Conservation (phyloP, 164 flowering plant species). For the Brasenia schreberi region DNA sequence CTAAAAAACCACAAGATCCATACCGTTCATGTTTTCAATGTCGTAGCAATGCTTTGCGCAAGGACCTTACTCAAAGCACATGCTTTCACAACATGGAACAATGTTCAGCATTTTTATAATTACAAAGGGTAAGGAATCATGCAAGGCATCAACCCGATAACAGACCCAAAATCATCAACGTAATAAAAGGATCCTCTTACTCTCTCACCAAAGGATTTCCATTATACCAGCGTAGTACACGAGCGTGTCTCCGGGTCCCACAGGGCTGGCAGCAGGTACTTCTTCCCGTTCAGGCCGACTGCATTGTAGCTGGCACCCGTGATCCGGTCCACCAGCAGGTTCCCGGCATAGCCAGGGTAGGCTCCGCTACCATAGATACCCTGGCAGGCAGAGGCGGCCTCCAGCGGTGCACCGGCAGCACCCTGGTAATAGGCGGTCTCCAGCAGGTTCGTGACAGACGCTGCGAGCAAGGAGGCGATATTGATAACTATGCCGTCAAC, state of each 20-base stretch:
- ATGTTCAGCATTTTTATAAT: too few relatives aligned
- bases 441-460: constrained; percentile 13
- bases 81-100: too few relatives aligned
- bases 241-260: constrained; percentile 15
- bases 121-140: too few relatives aligned
- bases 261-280: constrained; percentile 13
- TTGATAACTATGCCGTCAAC: constrained; percentile 16
- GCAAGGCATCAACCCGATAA: too few relatives aligned
- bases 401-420: constrained; percentile 6
- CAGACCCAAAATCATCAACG: too few relatives aligned
- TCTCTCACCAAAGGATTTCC: too few relatives aligned
- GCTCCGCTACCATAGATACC: constrained; percentile 20
- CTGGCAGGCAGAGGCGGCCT: constrained; percentile 10
- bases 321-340: constrained; percentile 9
- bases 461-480: constrained; percentile 12
- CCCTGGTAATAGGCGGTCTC: constrained; percentile 10
- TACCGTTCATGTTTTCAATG: too few relatives aligned
- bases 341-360: constrained; percentile 20
- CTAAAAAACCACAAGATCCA: too few relatives aligned
- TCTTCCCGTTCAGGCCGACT: constrained; percentile 17
- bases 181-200: too few relatives aligned
- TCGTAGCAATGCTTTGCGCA: too few relatives aligned
- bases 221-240: too few relatives aligned
- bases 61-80: too few relatives aligned
- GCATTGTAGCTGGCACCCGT: constrained; percentile 20